These are phyloP conservation scores for Gymnopilus dilepis DNA, from an alignment of 768 basidiomycete species.

Conservation along the genomic window DNA sequence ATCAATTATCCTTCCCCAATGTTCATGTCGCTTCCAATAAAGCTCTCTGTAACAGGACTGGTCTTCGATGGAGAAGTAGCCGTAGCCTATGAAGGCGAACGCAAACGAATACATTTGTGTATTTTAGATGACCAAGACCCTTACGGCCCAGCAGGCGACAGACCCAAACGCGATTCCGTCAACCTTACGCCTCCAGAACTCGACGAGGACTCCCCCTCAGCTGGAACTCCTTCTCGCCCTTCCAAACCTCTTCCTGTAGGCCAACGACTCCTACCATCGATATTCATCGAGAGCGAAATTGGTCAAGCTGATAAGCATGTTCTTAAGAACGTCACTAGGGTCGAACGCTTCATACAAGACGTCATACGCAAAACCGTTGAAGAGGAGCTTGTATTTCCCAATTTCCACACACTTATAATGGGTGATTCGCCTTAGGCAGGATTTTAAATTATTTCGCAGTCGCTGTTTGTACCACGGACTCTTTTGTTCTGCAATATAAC, in stretches of 20 bases:
- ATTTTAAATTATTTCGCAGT: neutral
- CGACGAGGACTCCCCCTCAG: constrained; percentile 57
- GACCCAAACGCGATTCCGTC: constrained; percentile 54
- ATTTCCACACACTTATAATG: constrained; percentile 83
- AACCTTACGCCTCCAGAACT: constrained; percentile 60
- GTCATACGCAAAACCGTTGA: constrained; percentile 94
- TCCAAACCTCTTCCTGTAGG: constrained; percentile 80
- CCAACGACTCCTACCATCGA: constrained; percentile 81
- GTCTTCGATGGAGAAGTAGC: constrained; percentile 87
- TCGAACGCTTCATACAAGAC: constrained; percentile 95
- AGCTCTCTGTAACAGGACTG: constrained; percentile 89
- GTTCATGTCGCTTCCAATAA: constrained; percentile 97
- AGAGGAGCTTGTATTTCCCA: constrained; percentile 95
- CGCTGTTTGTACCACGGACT: neutral
- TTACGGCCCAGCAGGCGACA: constrained; percentile 71
- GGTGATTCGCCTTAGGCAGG: constrained; percentile 37
- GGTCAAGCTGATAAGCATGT: constrained; percentile 96
- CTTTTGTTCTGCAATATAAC: neutral
- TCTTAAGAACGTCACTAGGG: constrained; percentile 91
- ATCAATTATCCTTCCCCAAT: constrained; percentile 96
- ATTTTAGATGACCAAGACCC: constrained; percentile 89
- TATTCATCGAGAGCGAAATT: constrained; percentile 95
- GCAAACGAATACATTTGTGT: constrained; percentile 83
- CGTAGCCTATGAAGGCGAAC: constrained; percentile 88
- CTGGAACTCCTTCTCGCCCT: constrained; percentile 44